These are phyloP conservation scores for Myriangium duriaei DNA, from an alignment of 2,329 filamentous ascomycete species.

Conservation along the genomic window DNA sequence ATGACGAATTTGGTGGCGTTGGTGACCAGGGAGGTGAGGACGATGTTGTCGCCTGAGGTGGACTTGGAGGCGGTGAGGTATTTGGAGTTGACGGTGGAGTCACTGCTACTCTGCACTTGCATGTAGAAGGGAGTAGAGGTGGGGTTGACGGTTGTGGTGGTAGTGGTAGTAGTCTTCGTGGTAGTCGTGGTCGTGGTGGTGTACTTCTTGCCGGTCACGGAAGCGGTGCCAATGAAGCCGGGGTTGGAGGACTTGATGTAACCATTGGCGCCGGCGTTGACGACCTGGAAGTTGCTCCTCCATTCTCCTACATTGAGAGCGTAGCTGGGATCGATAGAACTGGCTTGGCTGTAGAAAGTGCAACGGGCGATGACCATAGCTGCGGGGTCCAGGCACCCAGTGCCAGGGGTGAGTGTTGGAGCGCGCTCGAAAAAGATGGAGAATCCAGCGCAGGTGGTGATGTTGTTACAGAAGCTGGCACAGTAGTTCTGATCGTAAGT, in stretches of 20 bases:
- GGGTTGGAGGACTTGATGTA: constrained; percentile 15
- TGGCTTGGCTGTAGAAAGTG: constrained; percentile 2
- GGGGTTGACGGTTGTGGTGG: constrained; percentile 1
- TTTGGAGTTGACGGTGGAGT: too few relatives aligned
- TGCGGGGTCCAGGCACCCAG: constrained; percentile 22
- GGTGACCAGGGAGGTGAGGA: too few relatives aligned
- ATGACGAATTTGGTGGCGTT: too few relatives aligned
- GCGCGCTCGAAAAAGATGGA: constrained; percentile 21
- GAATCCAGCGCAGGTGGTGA: constrained; percentile 15
- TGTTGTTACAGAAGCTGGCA: constrained; percentile 13
- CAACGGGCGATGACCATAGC: constrained; percentile 3
- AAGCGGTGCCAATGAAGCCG: constrained; percentile 9
- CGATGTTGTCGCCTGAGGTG: too few relatives aligned
- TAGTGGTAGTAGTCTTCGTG: not conserved
- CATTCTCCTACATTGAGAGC: constrained; percentile 25
- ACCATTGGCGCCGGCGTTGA: constrained; percentile 32
- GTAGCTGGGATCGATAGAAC: constrained; percentile 14
- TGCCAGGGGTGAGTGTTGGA: constrained; percentile 21
- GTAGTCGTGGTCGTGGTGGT: not conserved
- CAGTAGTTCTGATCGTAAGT: constrained; percentile 15
- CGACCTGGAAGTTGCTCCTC: constrained; percentile 24
- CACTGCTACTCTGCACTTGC: too few relatives aligned
- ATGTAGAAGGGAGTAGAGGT: constrained; percentile 3
- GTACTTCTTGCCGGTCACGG: constrained; percentile 14
- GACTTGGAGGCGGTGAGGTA: too few relatives aligned